Evolutionary conservation across 129 eudicot genomes (phyloP), one percentile per base, ranked within the genome.

Genomic region (Helianthus tuberosus): DNA sequence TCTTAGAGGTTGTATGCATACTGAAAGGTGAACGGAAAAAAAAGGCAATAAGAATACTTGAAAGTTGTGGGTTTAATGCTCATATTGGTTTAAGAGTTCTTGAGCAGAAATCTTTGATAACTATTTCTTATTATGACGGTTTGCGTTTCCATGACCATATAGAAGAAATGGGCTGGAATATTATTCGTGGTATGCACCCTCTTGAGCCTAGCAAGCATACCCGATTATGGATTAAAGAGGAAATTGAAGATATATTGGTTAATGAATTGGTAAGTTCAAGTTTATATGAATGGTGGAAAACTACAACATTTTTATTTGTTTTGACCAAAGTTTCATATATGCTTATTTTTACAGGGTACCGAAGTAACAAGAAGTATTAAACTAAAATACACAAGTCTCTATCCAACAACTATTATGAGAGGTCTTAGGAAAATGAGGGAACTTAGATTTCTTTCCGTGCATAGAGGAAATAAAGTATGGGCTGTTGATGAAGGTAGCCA

Each of bases 341-440:
- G 23, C 23, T 20, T 20, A n/a, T 20, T 20, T 20, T 20, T 20
- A 20, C 23, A 20, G 23, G 23, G 23, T 20, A 20, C 23, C 23
- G 23, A 20, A 0, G 23, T 20, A 20, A 20, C 23, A 20, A 20
- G 23, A 20, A 20, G 23, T 20, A 20, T 20, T 20, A 20, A 20
- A 20, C 23, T 20, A 20, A 20, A 2, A 0, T 8, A 3, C 0
- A 54, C 7, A 1, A 2, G 1, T 38, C 62, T 55, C 20, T 8
- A 36, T 1, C 6, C 64, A 54, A 5, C 8, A 16, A 53, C 5
- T 20, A 14, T 36, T 53, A 36, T 71, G 65, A 71, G 20, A 39
- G 75, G 75, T 12, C 54, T 71, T 71, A 48, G 53, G 55, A 71
- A 71, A 7, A 55, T 71, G 75, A 71, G 5, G 27, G 27, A 71